phyloP scores from a whole-genome alignment of 2,329 filamentous ascomycete genomes.

The Microsporum ferrugineum region DNA sequence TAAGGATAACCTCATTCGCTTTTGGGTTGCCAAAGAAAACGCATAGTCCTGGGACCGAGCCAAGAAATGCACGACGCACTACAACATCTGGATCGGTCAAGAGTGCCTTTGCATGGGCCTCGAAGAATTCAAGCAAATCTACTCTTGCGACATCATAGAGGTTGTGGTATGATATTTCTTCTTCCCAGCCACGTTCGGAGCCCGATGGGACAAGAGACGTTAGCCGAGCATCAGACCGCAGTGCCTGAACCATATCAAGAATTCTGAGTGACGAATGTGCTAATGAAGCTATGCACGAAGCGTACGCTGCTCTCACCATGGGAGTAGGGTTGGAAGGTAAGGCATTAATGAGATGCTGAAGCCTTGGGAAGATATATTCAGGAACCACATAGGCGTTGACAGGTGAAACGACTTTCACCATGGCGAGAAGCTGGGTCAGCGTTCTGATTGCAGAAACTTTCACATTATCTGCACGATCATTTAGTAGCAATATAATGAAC shows the following conservation, averaged over 20 bases:
- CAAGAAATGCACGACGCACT: constrained; percentile 80
- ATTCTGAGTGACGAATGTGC: constrained; percentile 77
- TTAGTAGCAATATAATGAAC: constrained; percentile 72
- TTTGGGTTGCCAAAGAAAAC: constrained; percentile 89
- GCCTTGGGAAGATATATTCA: constrained; percentile 51
- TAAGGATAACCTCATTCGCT: constrained; percentile 90
- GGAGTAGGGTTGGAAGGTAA: constrained; percentile 48
- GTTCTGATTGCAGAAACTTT: constrained; percentile 75
- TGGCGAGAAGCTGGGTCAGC: constrained; percentile 74
- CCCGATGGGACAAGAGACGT: constrained; percentile 63
- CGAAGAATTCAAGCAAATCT: constrained; percentile 73
- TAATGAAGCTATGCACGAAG: constrained; percentile 78
- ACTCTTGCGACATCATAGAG: constrained; percentile 78
- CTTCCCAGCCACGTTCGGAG: constrained; percentile 59
- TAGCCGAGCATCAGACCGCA: constrained; percentile 72
- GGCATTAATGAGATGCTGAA: constrained; percentile 47
- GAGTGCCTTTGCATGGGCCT: constrained; percentile 76
- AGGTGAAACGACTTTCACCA: constrained; percentile 77
- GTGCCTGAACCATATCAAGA: constrained; percentile 78
- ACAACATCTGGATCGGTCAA: constrained; percentile 77
- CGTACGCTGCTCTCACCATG: constrained; percentile 79
- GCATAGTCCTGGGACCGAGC: constrained; percentile 82
- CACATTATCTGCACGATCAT: constrained; percentile 72
- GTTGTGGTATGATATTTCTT: constrained; percentile 60
- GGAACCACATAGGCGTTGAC: constrained; percentile 58